phyloP scores from a whole-genome alignment of 257 asterid species.

The Solanum paucissectum region DNA sequence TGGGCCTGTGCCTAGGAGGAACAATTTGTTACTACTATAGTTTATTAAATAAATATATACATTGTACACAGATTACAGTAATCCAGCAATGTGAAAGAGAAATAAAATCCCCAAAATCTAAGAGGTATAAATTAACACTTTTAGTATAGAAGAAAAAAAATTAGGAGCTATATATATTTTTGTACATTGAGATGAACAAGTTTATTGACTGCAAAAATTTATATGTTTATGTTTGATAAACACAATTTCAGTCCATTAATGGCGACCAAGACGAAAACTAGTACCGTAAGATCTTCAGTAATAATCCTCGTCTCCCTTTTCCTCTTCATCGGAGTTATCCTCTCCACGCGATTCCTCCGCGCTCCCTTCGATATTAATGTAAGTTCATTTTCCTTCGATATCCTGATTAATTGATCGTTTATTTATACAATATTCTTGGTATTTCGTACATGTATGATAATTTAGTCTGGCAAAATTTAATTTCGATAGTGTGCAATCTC shows the following conservation, averaged over 20 bases:
- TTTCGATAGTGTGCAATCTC: not conserved
- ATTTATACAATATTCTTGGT: not conserved
- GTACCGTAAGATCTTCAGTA: constrained; percentile 28
- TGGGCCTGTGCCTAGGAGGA: not conserved
- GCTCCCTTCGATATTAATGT: constrained; percentile 31
- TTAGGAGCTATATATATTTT: not conserved
- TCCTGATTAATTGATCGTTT: not conserved
- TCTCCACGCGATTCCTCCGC: constrained; percentile 57
- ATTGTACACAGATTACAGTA: not conserved
- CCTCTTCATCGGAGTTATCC: constrained; percentile 49
- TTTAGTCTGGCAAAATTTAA: not conserved
- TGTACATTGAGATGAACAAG: not conserved
- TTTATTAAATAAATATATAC: not conserved
- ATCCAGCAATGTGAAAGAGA: not conserved
- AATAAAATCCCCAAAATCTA: not conserved
- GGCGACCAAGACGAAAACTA: not conserved
- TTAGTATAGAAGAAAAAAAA: not conserved
- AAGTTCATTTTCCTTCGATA: constrained; percentile 8
- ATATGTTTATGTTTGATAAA: not conserved
- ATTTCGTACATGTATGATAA: not conserved
- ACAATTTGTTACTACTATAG: not conserved
- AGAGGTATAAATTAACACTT: not conserved
- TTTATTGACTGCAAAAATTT: not conserved
- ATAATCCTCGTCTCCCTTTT: constrained; percentile 28
- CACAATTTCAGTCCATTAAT: constrained; percentile 13